Base-by-base conservation (phyloP, 140 eudicot species). In the Bidens hawaiensis region DNA sequence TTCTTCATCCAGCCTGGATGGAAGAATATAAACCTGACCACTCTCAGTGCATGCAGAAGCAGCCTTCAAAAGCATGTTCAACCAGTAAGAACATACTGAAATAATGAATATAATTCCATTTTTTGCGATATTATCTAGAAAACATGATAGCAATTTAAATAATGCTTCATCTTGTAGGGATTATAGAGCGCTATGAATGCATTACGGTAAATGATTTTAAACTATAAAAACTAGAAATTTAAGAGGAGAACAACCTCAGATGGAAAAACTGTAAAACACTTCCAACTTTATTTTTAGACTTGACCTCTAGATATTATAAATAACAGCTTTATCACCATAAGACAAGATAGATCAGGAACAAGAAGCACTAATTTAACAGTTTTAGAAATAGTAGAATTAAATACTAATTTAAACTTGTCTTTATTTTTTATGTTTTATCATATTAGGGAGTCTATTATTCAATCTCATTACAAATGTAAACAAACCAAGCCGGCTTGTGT, bases 1-100 rank as follows among this genome's bases (percentile, higher is more conserved):
- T 2, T 58, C 54, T 30, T 62, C 48, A 9, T 50, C 74, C 17
- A 24, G 59, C 10, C 45, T 5, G 1, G 88, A 72, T 47, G 95
- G 88, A 64, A 67, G 65, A 62, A 87, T 69, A 79, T 75, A 77
- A 33, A 83, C n/a, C 56, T 73, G 73, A 68, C 60, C 67, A 15
- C 2, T 31, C 19, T 70, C 82, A 48, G 56, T 65, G 60, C 57
- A 51, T 60, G 62, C 87, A 31, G 59, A 34, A 68, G 88, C 95
- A 81, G 75, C 82, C 95, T 87, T 72, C 72, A 77, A 69, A 67
- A 47, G 21, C 50, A 60, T 21, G 31, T 23, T 27, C 13, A 15
- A 64, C 3, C 40, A 16, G 62, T 34, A 49, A 23, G 36, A 24
- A 60, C 42, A 48, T 19, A 2, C 13, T 11, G 2, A 30, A 45